A percentile compares a stretch with the other conserved stretches of the same genome.
Evolutionary conservation across 2,329 filamentous ascomycete genomes (phyloP).

Genomic region (Phialophora verrucosa): DNA sequence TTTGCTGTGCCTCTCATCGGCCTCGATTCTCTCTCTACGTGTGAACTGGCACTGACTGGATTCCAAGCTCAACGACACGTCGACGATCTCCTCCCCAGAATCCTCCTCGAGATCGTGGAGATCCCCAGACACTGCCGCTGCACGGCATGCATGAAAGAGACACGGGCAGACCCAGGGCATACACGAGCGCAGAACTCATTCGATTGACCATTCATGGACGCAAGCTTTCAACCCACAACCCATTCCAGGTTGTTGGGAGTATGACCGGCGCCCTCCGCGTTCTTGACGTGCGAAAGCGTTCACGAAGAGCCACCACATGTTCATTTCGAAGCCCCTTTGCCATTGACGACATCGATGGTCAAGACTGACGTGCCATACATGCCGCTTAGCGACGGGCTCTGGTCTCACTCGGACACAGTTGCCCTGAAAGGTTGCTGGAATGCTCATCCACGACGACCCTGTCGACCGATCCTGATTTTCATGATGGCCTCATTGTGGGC

Average conservation of each 20-base stretch:
- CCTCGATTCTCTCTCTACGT: not conserved
- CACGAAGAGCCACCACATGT: not conserved
- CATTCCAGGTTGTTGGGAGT: constrained; percentile 12
- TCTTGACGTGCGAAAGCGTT: not conserved
- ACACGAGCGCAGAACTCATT: not conserved
- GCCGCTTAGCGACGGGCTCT: not conserved
- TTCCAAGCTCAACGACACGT: not conserved
- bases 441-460: not conserved
- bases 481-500: not conserved
- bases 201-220: not conserved
- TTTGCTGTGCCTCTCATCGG: not conserved
- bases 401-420: not conserved
- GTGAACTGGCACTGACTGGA: not conserved
- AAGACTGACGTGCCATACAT: not conserved
- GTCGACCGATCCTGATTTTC: not conserved
- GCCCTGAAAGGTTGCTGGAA: not conserved
- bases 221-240: not conserved
- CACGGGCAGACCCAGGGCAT: not conserved
- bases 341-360: constrained; percentile 3
- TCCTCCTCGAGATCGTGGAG: constrained; percentile 11
- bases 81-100: constrained; percentile 12
- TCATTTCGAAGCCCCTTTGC: not conserved
- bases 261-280: constrained; percentile 19
- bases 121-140: constrained; percentile 16
- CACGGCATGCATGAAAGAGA: constrained; percentile 6